These are phyloP conservation scores for Podospora australis DNA, from an alignment of 495 filamentous ascomycete species.

Conservation along the genomic window DNA sequence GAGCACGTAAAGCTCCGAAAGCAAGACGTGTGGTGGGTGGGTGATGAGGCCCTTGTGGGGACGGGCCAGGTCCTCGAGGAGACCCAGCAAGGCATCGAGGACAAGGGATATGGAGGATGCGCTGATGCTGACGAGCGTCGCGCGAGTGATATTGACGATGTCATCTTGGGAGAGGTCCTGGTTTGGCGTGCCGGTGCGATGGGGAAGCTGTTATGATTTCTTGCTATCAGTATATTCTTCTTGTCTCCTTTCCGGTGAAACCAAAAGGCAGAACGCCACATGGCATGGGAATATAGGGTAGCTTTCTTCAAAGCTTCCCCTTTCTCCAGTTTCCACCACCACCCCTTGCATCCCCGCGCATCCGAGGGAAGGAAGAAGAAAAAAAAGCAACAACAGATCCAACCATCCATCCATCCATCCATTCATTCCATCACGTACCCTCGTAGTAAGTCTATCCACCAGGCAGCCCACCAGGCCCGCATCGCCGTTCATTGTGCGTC, in stretches of 20 bases:
- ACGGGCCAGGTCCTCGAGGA: constrained; percentile 45
- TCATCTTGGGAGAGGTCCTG: constrained; percentile 56
- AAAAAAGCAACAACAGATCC: no score
- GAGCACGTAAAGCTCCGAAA: constrained; percentile 55
- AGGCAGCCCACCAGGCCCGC: constrained; percentile 56
- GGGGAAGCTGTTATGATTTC: constrained; percentile 63
- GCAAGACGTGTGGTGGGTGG: constrained; percentile 48
- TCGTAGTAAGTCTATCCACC: constrained; percentile 56
- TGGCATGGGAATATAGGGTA: no score
- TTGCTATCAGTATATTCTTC: constrained; percentile 8
- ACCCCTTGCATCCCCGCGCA: no score
- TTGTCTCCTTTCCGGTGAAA: no score
- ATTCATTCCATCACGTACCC: constrained; percentile 37
- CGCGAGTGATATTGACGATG: constrained; percentile 51
- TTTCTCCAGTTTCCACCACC: no score
- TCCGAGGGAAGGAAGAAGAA: no score
- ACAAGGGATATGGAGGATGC: constrained; percentile 46
- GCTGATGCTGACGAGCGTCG: constrained; percentile 55
- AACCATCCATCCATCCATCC: not conserved
- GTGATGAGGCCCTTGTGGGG: constrained; percentile 38
- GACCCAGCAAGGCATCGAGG: constrained; percentile 48
- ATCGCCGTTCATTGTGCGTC: constrained; percentile 53
- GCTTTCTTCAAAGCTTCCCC: no score
- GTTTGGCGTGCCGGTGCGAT: constrained; percentile 53
- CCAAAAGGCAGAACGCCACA: no score